Evolutionary conservation across 768 basidiomycete genomes (phyloP).

Genomic region (Hemileccinum impolitum): DNA sequence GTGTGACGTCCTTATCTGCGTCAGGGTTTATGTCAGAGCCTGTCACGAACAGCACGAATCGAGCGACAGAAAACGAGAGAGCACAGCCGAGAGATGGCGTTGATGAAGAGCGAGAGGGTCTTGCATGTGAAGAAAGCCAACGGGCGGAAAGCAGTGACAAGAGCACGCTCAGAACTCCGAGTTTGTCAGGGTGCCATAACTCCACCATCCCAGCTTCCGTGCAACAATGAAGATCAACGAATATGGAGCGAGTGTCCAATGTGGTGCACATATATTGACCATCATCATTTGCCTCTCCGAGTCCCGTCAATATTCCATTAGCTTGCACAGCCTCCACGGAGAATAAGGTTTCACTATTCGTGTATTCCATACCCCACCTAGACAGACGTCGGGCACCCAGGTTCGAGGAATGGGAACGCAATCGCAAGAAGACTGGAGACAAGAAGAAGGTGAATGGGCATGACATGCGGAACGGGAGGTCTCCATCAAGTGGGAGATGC

Average conservation of each 20-base stretch:
- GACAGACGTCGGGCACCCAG: constrained; percentile 28
- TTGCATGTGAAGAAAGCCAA: constrained; percentile 9
- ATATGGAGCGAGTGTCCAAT: constrained; percentile 41
- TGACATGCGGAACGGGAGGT: constrained; percentile 44
- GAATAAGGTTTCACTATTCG: constrained; percentile 48
- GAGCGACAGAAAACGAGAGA: constrained; percentile 54
- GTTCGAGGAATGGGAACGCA: constrained; percentile 37
- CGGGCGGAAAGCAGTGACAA: constrained; percentile 36
- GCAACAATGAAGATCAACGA: constrained; percentile 45
- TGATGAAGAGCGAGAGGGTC: constrained; percentile 26
- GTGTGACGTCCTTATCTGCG: constrained; percentile 59
- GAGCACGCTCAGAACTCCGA: constrained; percentile 52
- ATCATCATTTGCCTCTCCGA: constrained; percentile 51
- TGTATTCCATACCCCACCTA: constrained; percentile 34
- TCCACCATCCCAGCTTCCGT: constrained; percentile 62
- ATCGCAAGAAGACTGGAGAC: constrained; percentile 51
- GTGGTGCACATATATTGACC: constrained; percentile 35
- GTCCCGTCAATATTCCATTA: constrained; percentile 39
- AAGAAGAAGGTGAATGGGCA: constrained; percentile 40
- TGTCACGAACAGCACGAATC: constrained; percentile 65
- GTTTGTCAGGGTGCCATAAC: constrained; percentile 61
- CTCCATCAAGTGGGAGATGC: constrained; percentile 28
- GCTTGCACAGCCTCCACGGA: constrained; percentile 58
- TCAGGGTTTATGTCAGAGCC: constrained; percentile 78
- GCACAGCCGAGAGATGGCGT: constrained; percentile 54